A percentile compares a stretch with the other conserved stretches of the same genome.
Evolutionary conservation across 2,329 filamentous ascomycete genomes (phyloP).

Genomic region (Pyricularia grisea): DNA sequence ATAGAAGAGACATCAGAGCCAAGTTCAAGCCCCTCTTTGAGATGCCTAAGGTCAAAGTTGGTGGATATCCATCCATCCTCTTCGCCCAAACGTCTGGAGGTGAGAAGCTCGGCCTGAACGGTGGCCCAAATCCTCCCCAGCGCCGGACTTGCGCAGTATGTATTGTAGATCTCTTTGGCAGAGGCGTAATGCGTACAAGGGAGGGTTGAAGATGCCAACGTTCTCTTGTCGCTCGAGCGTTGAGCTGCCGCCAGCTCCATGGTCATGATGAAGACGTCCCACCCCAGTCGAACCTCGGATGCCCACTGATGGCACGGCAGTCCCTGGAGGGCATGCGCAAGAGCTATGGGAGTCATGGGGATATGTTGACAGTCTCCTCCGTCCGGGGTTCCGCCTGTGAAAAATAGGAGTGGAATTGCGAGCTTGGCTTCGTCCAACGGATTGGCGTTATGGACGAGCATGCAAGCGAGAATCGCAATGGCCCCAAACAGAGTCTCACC

Average conservation of each 20-base stretch:
- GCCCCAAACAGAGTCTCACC: neutral
- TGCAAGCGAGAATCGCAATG: neutral
- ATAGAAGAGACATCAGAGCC: no score
- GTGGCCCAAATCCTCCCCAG: neutral
- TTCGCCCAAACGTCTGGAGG: neutral
- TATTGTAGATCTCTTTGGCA: neutral
- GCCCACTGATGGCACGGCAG: neutral
- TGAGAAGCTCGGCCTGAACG: neutral
- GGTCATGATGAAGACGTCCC: neutral
- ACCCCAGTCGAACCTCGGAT: neutral
- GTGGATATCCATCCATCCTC: neutral
- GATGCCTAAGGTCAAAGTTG: no score
- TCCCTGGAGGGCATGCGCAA: neutral
- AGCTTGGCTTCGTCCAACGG: neutral
- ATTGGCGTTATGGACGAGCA: neutral
- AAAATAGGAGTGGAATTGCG: neutral
- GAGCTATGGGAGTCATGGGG: neutral
- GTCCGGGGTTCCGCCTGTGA: neutral
- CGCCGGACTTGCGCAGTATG: neutral
- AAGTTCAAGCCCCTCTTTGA: no score
- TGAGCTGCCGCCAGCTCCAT: neutral
- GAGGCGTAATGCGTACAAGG: neutral
- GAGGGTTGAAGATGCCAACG: neutral
- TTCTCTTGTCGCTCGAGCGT: neutral
- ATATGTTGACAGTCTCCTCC: neutral